Evolutionary conservation across 768 basidiomycete genomes (phyloP).

Genomic region (Boletales sp.): DNA sequence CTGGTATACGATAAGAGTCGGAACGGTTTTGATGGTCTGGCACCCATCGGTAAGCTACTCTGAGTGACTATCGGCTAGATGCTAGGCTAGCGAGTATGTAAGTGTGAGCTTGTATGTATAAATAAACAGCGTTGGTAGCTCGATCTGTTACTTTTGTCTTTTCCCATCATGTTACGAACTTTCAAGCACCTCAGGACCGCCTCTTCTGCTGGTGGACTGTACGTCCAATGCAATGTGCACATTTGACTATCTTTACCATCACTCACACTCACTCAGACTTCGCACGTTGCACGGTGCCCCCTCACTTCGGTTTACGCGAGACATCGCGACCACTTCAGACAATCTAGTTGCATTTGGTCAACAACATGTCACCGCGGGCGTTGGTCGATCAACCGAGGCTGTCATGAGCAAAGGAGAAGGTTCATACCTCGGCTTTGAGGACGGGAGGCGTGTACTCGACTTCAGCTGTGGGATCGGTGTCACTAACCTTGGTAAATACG

Average conservation of each 20-base stretch:
- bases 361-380: conserved; percentile 44
- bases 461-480: conserved; percentile 90
- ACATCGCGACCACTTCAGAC: conserved; percentile 21
- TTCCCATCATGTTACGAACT: conserved; percentile 5
- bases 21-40: conserved; percentile 34
- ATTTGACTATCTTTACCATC: background rate
- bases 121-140: background rate
- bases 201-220: conserved; percentile 1
- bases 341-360: conserved; percentile 36
- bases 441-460: conserved; percentile 75
- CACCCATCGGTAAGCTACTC: conserved; percentile 38
- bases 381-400: conserved; percentile 43
- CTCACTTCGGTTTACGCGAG: background rate
- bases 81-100: too few species aligned
- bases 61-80: conserved; percentile 11
- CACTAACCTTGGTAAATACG: conserved; percentile 64
- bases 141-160: background rate
- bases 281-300: background rate
- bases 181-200: background rate
- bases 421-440: conserved; percentile 67
- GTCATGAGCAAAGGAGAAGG: conserved; percentile 68
- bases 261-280: conserved; percentile 2
- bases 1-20: conserved; percentile 54
- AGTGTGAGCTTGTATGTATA: background rate
- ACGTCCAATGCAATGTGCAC: conserved; percentile 5